Percentiles rank a stretch among this genome's conserved stretches.
Conservation (phyloP, 1,284 basidiomycete genomes). For the Pseudozyma thailandica region DNA sequence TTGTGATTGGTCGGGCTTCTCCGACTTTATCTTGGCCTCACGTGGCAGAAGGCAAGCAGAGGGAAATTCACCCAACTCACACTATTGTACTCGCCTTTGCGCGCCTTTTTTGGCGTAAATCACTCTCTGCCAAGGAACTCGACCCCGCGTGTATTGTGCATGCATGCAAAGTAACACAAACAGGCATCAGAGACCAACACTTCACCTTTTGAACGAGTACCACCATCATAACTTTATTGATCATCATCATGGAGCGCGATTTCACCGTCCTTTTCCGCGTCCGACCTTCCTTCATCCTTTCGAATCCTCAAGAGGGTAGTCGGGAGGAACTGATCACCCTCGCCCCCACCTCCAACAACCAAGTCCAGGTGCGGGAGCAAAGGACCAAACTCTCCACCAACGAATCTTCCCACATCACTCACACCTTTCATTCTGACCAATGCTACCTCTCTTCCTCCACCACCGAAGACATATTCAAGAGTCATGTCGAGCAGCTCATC, state of each 20-base stretch:
- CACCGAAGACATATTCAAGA: slow-evolving; percentile 10
- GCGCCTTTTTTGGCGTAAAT: neutral
- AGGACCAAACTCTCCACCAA: slow-evolving; percentile 7
- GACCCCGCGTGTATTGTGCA: neutral
- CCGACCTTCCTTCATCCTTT: slow-evolving; percentile 15
- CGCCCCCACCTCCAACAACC: neutral
- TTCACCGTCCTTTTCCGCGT: slow-evolving; percentile 37
- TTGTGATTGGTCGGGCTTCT: slow-evolving; percentile 29
- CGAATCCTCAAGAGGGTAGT: neutral
- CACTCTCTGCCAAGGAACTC: neutral
- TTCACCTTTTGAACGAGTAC: neutral
- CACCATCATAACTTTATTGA: neutral
- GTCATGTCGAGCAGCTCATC: slow-evolving; percentile 16
- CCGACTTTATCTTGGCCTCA: slow-evolving; percentile 2
- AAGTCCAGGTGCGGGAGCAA: slow-evolving; percentile 18
- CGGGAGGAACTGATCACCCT: neutral
- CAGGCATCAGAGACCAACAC: neutral
- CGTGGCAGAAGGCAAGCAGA: no score
- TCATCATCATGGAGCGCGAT: slow-evolving; percentile 24
- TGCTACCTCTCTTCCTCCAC: slow-evolving; percentile 12
- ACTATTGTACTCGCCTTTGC: no score
- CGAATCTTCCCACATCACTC: slow-evolving; percentile 1
- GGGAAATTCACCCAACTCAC: slow-evolving; percentile 5
- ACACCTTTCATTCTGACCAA: slow-evolving; percentile 18
- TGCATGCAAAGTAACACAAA: neutral